Evolutionary conservation across 1,139 yeast species (phyloP).

Genomic region (Waltiozyma sp.): DNA sequence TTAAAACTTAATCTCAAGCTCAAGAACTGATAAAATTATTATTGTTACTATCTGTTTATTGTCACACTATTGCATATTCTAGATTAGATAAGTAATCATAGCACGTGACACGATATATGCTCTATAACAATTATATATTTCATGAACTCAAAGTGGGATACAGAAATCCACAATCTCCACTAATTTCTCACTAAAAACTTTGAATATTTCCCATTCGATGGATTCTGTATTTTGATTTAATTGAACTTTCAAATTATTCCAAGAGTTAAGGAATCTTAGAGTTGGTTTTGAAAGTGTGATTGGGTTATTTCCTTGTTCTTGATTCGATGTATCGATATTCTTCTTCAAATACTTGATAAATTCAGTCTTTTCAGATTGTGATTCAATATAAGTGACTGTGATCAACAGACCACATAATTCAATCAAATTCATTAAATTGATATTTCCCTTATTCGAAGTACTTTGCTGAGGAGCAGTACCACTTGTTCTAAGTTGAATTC

Average conservation of each 20-base stretch:
- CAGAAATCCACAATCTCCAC: conserved; percentile 6
- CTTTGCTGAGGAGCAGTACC: neutral
- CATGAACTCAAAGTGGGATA: neutral
- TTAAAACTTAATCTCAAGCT: no score
- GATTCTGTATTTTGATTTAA: neutral
- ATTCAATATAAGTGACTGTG: conserved; percentile 6
- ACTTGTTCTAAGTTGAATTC: neutral
- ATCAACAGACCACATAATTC: conserved; percentile 13
- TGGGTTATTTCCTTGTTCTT: neutral
- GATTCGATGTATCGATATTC: no score
- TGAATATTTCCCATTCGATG: conserved; percentile 5
- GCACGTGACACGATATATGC: no score
- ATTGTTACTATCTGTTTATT: no score
- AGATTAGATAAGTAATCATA: no score
- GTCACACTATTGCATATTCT: no score
- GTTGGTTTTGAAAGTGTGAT: neutral
- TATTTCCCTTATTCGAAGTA: neutral
- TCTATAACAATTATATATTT: no score
- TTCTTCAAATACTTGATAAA: conserved; percentile 7
- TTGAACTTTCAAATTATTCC: neutral
- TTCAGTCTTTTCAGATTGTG: conserved; percentile 1
- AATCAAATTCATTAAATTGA: conserved; percentile 7
- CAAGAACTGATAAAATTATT: no score
- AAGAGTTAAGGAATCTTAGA: neutral
- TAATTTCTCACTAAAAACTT: conserved; percentile 9